Evolutionary conservation across 495 filamentous ascomycete genomes (phyloP).

Genomic region (Acidiella bohemica): DNA sequence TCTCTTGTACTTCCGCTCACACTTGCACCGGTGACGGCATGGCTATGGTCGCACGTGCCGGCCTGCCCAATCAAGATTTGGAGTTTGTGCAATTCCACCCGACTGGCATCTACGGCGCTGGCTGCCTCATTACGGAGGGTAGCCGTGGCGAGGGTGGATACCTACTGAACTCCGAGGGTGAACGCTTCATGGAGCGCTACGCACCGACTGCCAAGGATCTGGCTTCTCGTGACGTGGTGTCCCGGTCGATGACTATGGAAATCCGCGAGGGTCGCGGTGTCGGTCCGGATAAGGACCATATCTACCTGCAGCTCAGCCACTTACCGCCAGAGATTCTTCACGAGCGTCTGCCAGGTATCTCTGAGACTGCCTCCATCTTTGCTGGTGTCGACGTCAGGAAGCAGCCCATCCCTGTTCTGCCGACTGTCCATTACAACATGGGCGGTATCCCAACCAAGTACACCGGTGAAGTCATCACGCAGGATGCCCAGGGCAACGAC

Average conservation of each 20-base stretch:
- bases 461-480: slow-evolving; percentile 85
- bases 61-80: slow-evolving; percentile 95
- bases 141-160: slow-evolving; percentile 97
- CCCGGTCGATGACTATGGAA: slow-evolving; percentile 94
- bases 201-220: slow-evolving; percentile 96
- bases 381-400: slow-evolving; percentile 91
- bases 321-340: slow-evolving; percentile 79
- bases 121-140: slow-evolving; percentile 95
- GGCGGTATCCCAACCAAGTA: slow-evolving; percentile 96
- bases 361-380: slow-evolving; percentile 95
- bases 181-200: slow-evolving; percentile 98
- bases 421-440: slow-evolving; percentile 99
- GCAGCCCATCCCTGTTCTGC: slow-evolving; percentile 93
- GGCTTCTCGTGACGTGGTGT: slow-evolving; percentile 88
- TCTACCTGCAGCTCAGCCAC: slow-evolving; percentile 94
- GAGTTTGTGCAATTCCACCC: slow-evolving; percentile 99
- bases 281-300: slow-evolving; percentile 91
- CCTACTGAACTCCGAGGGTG: slow-evolving; percentile 88
- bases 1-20: slow-evolving; percentile 94
- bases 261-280: slow-evolving; percentile 95
- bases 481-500: slow-evolving; percentile 72
- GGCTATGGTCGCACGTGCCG: slow-evolving; percentile 96
- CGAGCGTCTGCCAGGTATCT: slow-evolving; percentile 96
- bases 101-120: slow-evolving; percentile 97
- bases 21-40: slow-evolving; percentile 98